Base-by-base conservation (phyloP, 257 asterid species). In the Penstemon eatonii region DNA sequence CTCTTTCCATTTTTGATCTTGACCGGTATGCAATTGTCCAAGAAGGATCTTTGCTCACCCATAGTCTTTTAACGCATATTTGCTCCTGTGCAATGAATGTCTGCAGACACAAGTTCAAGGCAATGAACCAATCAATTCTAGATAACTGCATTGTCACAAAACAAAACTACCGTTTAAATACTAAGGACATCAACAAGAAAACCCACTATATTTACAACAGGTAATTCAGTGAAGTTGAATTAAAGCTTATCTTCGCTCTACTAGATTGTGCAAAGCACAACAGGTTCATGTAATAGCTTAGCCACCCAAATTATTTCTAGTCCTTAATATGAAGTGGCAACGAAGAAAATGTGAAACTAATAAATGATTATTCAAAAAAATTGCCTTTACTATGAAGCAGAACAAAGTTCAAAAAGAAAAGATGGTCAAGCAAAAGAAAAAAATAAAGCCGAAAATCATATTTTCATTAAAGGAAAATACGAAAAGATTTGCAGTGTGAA, bases 51-150 rank as follows among this genome's bases (percentile, higher is more conserved):
- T 72, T 86, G 33, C 90, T 47, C 52, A 92, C 83, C 97, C 97
- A 92, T 10, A 92, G 83, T 72, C 98, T 80, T 55, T 61, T 86
- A 47, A 88, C 82, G 74, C 95, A 88, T 47, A 84, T 77, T 70
- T 92, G 97, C 81, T 92, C 98, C 83, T 92, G 98, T 8, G 98
- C 98, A 61, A 92, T 82, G 75, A 92, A 90, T 0, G 88, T 90
- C 98, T 92, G 89, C 83, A 81, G 66, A n/a, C 61, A 71, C 74
- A 47, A 60, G 5, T 42, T 63, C 70, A 73, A 59, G 64, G 52
- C 43, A 68, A 39, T 79, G 46, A 68, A 57, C 44, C 63, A 63
- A 60, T 25, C 4, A 42, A 25, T 41, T 42, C n/a, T 37, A 65
- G 62, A 18, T 47, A 62, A 70, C 49, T 42, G 25, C 64, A 25